Evolutionary conservation across 768 basidiomycete species (phyloP).

Genomic region (Boletus bicolor): DNA sequence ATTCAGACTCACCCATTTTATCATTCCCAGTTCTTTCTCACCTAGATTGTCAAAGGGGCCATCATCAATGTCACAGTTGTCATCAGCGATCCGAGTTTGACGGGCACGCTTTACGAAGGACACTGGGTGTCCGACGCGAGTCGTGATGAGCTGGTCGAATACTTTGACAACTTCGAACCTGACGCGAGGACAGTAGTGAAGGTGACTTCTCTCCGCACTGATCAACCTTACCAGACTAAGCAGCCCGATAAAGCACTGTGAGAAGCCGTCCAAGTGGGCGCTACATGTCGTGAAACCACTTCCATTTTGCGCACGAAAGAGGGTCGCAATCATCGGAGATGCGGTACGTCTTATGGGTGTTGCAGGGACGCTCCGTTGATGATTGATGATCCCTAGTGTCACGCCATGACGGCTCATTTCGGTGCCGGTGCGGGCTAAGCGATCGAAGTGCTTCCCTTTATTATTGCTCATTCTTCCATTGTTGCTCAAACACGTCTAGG

Average conservation of each 20-base stretch:
- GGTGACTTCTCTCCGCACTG: constrained; percentile 11
- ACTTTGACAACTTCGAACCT: constrained; percentile 36
- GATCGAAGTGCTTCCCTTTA: constrained; percentile 15
- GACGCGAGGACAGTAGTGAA: constrained; percentile 29
- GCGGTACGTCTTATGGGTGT: constrained; percentile 31
- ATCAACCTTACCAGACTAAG: neutral
- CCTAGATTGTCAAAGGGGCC: constrained; percentile 35
- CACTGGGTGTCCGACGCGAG: constrained; percentile 29
- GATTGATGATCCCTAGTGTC: constrained; percentile 5
- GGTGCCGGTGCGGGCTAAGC: constrained; percentile 27
- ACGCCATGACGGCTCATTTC: constrained; percentile 24
- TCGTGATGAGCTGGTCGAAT: constrained; percentile 30
- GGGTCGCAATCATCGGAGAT: constrained; percentile 49
- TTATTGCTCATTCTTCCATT: neutral
- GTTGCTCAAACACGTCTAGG: neutral
- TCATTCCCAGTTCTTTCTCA: constrained; percentile 34
- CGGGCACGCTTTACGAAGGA: constrained; percentile 31
- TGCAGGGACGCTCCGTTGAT: neutral
- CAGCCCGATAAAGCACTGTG: constrained; percentile 29
- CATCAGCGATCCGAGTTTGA: constrained; percentile 27
- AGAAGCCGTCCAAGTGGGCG: constrained; percentile 41
- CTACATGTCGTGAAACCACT: constrained; percentile 42
- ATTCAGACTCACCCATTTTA: neutral
- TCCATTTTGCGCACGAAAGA: constrained; percentile 36
- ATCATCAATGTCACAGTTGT: constrained; percentile 37